Evolutionary conservation across 2,329 filamentous ascomycete genomes (phyloP).

Genomic region (Pseudogymnoascus sp.): DNA sequence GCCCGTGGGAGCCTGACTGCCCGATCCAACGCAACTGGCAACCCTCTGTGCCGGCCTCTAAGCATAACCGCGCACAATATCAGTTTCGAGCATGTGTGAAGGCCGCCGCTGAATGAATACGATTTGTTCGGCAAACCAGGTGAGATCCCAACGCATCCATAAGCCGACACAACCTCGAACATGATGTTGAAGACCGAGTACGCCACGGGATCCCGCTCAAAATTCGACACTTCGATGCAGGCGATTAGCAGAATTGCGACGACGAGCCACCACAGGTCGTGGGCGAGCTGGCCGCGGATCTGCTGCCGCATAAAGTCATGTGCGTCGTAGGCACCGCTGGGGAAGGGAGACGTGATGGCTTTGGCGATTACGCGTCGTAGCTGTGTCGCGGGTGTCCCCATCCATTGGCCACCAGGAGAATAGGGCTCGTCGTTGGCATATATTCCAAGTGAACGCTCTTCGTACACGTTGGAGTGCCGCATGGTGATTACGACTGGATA

Average conservation of each 20-base stretch:
- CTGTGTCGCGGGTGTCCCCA: neutral
- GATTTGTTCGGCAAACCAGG: constrained; percentile 69
- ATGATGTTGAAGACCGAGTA: constrained; percentile 55
- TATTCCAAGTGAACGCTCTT: constrained; percentile 77
- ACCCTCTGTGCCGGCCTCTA: constrained; percentile 43
- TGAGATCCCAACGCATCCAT: constrained; percentile 83
- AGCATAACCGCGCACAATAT: constrained; percentile 49
- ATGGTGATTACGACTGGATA: constrained; percentile 95
- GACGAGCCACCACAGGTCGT: constrained; percentile 97
- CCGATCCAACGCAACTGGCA: constrained; percentile 48
- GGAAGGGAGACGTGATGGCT: constrained; percentile 17
- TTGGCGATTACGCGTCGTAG: neutral
- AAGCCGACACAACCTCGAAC: constrained; percentile 82
- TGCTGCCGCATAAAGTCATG: constrained; percentile 82
- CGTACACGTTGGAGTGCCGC: constrained; percentile 90
- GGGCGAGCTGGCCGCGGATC: constrained; percentile 85
- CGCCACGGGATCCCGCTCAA: constrained; percentile 26
- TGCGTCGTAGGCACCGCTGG: constrained; percentile 47
- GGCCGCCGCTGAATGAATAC: constrained; percentile 71
- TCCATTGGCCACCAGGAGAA: neutral
- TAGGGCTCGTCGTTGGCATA: constrained; percentile 41
- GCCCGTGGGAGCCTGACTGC: constrained; percentile 37
- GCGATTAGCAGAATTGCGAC: constrained; percentile 86
- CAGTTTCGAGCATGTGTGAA: constrained; percentile 57
- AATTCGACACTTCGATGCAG: constrained; percentile 68